Evolutionary conservation across 2,329 filamentous ascomycete species (phyloP), one percentile per base, ranked within the genome.

Genomic region (Colletotrichum sp.): DNA sequence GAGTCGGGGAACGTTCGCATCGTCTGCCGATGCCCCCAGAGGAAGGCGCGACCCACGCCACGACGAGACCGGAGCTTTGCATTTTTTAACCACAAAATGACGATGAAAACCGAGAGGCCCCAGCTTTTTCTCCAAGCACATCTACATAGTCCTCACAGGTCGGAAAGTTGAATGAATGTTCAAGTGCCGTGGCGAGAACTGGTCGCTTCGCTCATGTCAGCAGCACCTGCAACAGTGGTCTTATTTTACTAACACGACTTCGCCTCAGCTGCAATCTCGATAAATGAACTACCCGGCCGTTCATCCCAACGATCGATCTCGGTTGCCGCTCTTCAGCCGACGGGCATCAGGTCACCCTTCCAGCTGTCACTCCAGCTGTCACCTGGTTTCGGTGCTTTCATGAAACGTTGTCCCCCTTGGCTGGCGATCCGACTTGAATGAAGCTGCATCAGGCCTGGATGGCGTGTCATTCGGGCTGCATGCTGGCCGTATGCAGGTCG

Each of bases 1-100:
- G 70, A 76, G 74, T 52, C 64, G 73, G 59, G 63, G 64, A 75
- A 73, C 60, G 24, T 61, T 59, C 34, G 68, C 69, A 57, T 72
- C 72, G 48, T 75, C 73, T 75, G 64, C 64, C 64, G 64, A 75
- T 61, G 32, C 64, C 57, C 65, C 59, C 65, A 57, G n/a, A 34
- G 52, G n/a, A 52, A 21, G 24, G n/a, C 43, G 10, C 52, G 66
- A 68, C 57, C 69, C 57, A 75, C 57, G 69, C 69, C 73, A 72
- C 73, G 64, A 67, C 73, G 21, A 71, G 28, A 26, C 34, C 26
- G 68, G 65, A 55, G 1, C 61, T 60, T 30, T 75, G 30, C 39
- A 36, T 72, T 52, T 64, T 64, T 64, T 39, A 8, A 18, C 61
- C 13, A 8, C 32, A 36, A 64, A 28, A 43, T 39, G 30, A 32